Evolutionary conservation across 2,329 filamentous ascomycete species (phyloP), one percentile per base, ranked within the genome.

Genomic region (Mariannaea elegans): DNA sequence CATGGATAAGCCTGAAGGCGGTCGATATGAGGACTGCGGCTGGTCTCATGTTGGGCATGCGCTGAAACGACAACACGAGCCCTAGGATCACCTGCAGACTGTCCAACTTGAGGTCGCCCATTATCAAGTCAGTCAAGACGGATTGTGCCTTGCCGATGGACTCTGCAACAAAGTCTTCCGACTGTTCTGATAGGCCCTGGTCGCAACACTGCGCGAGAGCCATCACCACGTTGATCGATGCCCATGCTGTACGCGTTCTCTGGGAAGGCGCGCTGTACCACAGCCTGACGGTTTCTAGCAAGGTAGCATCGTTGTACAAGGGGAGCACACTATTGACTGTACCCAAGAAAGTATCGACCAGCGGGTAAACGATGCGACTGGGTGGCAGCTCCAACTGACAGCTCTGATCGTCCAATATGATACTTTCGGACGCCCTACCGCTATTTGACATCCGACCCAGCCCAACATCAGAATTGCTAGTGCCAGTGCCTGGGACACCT

Each of bases 51-150:
- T 75, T 66, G 2, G 56, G 48, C 27, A 61, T 61, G 12, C 67
- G 65, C 39, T 72, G 66, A 52, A 73, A 67, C 8, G 73, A 34
- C 5, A 73, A 57, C 7, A 71, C 67, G 52, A 75, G 51, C 10
- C 67, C 73, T 4, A 73, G 51, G 14, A 75, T 60, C 6, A 69
- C 69, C 38, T 75, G 72, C 16, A 74, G 52, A 7, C 67, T 71
- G 7, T 71, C 63, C 0, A 67, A 67, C 8, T 72, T 69, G 41
- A 70, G 63, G 13, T 74, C 66, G 31, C 71, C 59, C 2, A 63
- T 66, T 13, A 72, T 69, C 34, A 75, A 41, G 9, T 71, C 69
- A 10, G 70, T 65, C 2, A 74, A 59, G 23, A 69, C 67, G 14
- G 57, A 69, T 50, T 72, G 72, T 5, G 70, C 71, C 38, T 70